Evolutionary conservation across 1,139 yeast genomes (phyloP), one percentile per base, ranked within the genome.

Genomic region (Yarrowia galli): DNA sequence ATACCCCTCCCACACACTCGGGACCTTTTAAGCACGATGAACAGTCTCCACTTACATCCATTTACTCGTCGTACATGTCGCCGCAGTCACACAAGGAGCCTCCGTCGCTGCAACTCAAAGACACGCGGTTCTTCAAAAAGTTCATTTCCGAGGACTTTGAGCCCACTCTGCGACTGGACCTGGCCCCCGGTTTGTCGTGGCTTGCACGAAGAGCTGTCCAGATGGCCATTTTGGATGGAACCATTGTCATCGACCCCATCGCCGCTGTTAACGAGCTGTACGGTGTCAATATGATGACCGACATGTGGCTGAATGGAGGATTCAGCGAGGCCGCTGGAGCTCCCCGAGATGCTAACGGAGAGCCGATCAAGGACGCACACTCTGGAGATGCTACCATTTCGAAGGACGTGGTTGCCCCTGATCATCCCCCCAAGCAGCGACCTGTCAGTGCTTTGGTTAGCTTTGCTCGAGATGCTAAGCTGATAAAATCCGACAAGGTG

Each of bases 231-330:
- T 83, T 89, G 51, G 97, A 92, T 67, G 97, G 97, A 7, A 84
- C 89, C 61, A 92, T 91, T 9, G 83, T 87, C 16, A 88, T 95
- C 51, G 97, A 92, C 77, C 98, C 99, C 0, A 84, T 93, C 16
- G 88, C 92, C 68, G 96, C 95, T 0, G 84, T 89, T 45, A 92
- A 91, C 73, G 97, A 92, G 75, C 46, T 48, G 23, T 65, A 61
- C 13, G 66, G 66, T 4, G 56, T 45, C 64, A 69, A 20, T 20
- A 60, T 43, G 66, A 69, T 54, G 64, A 48, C 54, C 13, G 46
- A 61, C 46, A 46, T 61, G 54, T 61, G 66, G 66, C 43, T 61
- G 43, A 61, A 46, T 46, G 56, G 56, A 46, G 66, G 66, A 12
- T 61, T 61, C 28, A 46, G 56, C 36, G 66, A 61, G 25, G 46